phyloP scores from a whole-genome alignment of 352 stramenopile genomes.

The Sclerospora graminicola region DNA sequence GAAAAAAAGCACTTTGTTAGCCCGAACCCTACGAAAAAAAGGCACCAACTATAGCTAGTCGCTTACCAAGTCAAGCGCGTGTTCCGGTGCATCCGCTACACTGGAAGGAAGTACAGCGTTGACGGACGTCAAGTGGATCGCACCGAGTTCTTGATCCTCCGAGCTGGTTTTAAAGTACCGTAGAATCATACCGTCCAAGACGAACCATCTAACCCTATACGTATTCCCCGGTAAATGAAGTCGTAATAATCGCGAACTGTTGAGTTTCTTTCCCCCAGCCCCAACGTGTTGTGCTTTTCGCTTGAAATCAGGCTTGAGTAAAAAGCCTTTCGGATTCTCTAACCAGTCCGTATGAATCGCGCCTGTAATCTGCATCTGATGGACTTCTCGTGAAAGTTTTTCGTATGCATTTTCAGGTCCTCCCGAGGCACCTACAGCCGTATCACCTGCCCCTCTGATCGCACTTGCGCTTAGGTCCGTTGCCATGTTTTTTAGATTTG shows the following conservation, averaged over 20 bases:
- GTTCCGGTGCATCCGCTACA: constrained; percentile 76
- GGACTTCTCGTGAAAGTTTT: constrained; percentile 83
- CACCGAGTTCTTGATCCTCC: constrained; percentile 83
- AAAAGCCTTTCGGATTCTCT: constrained; percentile 82
- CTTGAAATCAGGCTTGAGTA: constrained; percentile 86
- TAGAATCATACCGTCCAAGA: constrained; percentile 83
- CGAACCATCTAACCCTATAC: constrained; percentile 80
- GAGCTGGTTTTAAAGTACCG: constrained; percentile 81
- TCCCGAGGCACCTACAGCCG: constrained; percentile 16
- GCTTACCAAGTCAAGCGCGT: constrained; percentile 69
- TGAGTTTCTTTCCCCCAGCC: constrained; percentile 79
- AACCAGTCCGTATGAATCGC: constrained; percentile 86
- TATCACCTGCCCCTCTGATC: constrained; percentile 20
- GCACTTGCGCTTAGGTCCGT: constrained; percentile 41
- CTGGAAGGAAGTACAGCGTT: constrained; percentile 84
- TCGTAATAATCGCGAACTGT: constrained; percentile 61
- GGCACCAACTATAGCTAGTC: neutral
- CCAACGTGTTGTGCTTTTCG: constrained; percentile 77
- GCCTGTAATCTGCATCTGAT: constrained; percentile 84
- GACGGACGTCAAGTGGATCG: constrained; percentile 79
- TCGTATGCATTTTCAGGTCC: constrained; percentile 78
- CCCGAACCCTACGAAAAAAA: too few species aligned
- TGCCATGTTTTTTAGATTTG: constrained; percentile 23
- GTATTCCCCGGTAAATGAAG: constrained; percentile 72
- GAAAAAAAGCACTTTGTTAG: too few species aligned